phyloP scores from a whole-genome alignment of 768 basidiomycete genomes.

The Neoboletus brunneissimus region DNA sequence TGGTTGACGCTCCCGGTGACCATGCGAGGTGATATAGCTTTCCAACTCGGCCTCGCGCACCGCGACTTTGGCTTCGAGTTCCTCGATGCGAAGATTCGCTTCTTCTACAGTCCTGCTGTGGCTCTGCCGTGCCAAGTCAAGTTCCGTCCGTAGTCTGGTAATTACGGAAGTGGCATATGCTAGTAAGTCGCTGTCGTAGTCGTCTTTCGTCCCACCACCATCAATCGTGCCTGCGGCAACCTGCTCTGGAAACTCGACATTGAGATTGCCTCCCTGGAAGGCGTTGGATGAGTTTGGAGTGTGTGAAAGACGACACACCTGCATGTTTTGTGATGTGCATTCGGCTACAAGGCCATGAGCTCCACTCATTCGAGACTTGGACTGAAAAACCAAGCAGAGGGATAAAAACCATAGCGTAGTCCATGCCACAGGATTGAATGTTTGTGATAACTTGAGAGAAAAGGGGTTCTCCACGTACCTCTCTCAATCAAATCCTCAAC shows the following conservation, averaged over 20 bases:
- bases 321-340: constrained; percentile 41
- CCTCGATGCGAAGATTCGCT: constrained; percentile 40
- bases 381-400: constrained; percentile 31
- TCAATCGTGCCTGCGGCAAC: neutral
- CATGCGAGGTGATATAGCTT: constrained; percentile 23
- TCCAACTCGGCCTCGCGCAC: constrained; percentile 58
- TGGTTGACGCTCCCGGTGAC: neutral
- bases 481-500: constrained; percentile 54
- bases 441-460: neutral
- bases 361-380: constrained; percentile 44
- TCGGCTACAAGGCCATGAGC: constrained; percentile 44
- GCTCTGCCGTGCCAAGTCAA: constrained; percentile 43
- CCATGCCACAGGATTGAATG: constrained; percentile 4
- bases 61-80: constrained; percentile 52
- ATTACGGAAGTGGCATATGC: constrained; percentile 48
- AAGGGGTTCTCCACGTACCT: constrained; percentile 39
- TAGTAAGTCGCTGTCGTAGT: constrained; percentile 29
- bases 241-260: constrained; percentile 22
- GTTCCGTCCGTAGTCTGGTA: constrained; percentile 39
- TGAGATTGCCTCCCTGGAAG: constrained; percentile 22
- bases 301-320: constrained; percentile 36
- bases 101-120: constrained; percentile 40
- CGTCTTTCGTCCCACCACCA: neutral
- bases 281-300: constrained; percentile 9
- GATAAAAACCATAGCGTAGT: neutral